Percentiles rank a stretch among this genome's conserved stretches.
Conservation (phyloP, 352 stramenopile species). For the Phytopythium oedochilum region DNA sequence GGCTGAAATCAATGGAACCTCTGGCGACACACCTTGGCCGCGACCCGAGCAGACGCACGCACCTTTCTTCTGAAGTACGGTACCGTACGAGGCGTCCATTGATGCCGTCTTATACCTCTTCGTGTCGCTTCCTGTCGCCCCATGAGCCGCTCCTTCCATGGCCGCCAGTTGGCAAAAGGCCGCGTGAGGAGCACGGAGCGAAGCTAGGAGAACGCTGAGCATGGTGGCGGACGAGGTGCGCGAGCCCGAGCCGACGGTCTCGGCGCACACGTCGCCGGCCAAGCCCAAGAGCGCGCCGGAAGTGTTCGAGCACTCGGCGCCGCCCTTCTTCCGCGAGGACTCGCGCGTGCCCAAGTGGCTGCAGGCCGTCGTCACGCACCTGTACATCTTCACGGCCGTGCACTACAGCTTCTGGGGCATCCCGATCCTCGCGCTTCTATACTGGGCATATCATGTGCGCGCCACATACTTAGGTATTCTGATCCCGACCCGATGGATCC, state of each 20-base stretch:
- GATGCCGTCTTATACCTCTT: no score
- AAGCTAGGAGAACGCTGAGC: neutral
- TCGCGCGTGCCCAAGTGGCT: conserved; percentile 23
- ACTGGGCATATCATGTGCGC: conserved; percentile 27
- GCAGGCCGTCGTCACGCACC: conserved; percentile 19
- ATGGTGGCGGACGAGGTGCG: neutral
- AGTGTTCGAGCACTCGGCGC: conserved; percentile 25
- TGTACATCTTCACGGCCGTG: conserved; percentile 32
- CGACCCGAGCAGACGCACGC: no score
- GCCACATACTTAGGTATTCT: no score
- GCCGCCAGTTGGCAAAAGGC: neutral
- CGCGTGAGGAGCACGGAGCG: neutral
- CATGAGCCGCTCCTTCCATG: neutral
- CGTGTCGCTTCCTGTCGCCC: neutral
- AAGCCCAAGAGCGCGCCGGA: neutral
- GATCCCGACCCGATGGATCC: no score
- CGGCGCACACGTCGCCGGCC: neutral
- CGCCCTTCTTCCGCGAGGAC: conserved; percentile 20
- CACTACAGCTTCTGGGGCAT: conserved; percentile 46
- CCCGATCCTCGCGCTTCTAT: conserved; percentile 27
- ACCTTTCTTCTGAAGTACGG: no score
- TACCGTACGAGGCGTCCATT: no score
- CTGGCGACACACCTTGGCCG: neutral
- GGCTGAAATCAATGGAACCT: neutral
- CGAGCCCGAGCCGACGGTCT: neutral